Evolutionary conservation across 257 asterid species (phyloP).

Genomic region (Orobanche coerulescens): DNA sequence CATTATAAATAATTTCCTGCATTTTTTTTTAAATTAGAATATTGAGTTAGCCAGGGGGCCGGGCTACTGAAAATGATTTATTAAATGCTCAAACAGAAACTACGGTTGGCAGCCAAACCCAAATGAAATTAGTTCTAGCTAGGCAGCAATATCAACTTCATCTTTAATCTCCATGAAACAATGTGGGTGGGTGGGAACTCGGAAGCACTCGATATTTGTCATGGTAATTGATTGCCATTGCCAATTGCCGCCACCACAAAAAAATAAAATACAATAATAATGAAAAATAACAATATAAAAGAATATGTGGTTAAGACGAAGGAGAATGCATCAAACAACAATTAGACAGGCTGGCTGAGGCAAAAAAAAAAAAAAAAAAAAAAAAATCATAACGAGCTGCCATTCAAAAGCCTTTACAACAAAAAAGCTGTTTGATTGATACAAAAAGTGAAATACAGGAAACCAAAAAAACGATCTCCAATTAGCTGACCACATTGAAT

Average conservation of each 20-base stretch:
- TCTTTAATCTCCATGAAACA: background rate
- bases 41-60: no score
- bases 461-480: no score
- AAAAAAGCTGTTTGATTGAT: no score
- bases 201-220: background rate
- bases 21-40: constrained; percentile 5
- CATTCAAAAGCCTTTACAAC: background rate
- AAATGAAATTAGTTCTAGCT: background rate
- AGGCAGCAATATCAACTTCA: background rate
- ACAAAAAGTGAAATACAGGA: no score
- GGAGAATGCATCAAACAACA: background rate
- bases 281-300: no score
- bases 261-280: no score
- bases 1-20: constrained; percentile 62
- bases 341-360: background rate
- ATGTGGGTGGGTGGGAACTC: background rate
- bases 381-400: background rate
- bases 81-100: background rate
- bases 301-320: background rate
- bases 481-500: no score
- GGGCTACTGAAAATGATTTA: background rate
- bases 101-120: background rate
- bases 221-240: background rate
- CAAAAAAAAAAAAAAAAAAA: background rate
- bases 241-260: background rate